These are phyloP conservation scores for Dentipellis sp. DNA, from an alignment of 768 basidiomycete genomes.

Conservation along the genomic window DNA sequence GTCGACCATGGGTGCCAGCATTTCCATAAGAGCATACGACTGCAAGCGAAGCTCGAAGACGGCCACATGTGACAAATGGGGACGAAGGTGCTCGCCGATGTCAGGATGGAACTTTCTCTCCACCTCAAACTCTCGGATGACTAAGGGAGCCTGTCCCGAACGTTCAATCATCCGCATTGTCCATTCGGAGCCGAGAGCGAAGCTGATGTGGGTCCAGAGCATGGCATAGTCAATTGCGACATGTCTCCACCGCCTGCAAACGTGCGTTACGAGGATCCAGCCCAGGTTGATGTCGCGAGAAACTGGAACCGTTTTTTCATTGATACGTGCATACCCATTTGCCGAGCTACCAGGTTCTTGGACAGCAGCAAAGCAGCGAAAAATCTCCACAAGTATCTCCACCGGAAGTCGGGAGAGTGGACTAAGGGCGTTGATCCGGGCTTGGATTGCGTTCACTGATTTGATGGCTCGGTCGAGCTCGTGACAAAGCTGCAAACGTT, in stretches of 20 bases:
- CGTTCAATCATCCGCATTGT: neutral
- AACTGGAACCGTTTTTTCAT: too few relatives aligned
- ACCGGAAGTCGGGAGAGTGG: too few relatives aligned
- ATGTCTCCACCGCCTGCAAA: neutral
- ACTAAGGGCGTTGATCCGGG: too few relatives aligned
- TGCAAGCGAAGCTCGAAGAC: neutral
- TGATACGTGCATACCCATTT: too few relatives aligned
- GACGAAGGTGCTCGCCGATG: neutral
- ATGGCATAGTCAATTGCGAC: neutral
- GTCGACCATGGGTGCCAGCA: neutral
- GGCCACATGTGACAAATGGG: neutral
- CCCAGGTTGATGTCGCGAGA: neutral
- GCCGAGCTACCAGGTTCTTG: too few relatives aligned
- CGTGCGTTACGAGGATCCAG: neutral
- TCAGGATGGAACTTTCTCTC: neutral
- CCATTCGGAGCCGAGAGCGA: neutral
- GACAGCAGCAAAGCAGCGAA: too few relatives aligned
- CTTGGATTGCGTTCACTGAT: too few relatives aligned
- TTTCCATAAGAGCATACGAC: neutral
- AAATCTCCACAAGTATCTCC: too few relatives aligned
- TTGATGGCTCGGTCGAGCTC: too few relatives aligned
- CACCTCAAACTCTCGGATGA: neutral
- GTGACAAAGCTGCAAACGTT: too few relatives aligned
- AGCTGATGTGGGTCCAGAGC: neutral
- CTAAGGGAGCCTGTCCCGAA: neutral